Evolutionary conservation across 2,329 filamentous ascomycete species (phyloP).

Genomic region (Ophiocordyceps camponoti-floridani): DNA sequence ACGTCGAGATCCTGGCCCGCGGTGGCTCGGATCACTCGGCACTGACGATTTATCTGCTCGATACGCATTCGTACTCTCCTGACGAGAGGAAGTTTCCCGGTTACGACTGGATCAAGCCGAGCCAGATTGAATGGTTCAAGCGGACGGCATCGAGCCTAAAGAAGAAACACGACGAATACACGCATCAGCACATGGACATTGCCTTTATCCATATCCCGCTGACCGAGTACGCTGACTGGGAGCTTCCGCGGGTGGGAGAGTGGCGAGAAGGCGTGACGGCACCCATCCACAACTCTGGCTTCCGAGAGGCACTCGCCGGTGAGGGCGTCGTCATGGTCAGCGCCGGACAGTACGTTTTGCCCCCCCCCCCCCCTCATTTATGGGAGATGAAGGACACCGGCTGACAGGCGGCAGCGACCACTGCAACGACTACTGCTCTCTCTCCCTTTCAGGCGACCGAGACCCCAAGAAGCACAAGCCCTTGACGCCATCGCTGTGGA

Average conservation of each 20-base stretch:
- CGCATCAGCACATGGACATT: constrained; percentile 83
- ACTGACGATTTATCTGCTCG: constrained; percentile 83
- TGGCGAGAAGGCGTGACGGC: constrained; percentile 78
- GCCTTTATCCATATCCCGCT: constrained; percentile 96
- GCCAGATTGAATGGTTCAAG: constrained; percentile 89
- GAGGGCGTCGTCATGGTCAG: constrained; percentile 75
- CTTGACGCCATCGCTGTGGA: constrained; percentile 61
- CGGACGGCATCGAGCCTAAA: constrained; percentile 57
- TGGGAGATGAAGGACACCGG: background rate
- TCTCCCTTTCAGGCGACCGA: constrained; percentile 28
- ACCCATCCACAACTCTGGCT: constrained; percentile 78
- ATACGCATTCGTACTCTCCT: constrained; percentile 82
- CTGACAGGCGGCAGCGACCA: constrained; percentile 45
- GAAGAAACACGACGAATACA: constrained; percentile 66
- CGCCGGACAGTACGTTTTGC: constrained; percentile 60
- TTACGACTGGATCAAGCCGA: constrained; percentile 93
- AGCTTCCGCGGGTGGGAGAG: constrained; percentile 43
- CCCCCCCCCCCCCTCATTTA: background rate
- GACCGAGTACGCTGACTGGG: constrained; percentile 59
- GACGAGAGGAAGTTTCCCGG: constrained; percentile 78
- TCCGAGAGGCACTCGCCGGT: constrained; percentile 74
- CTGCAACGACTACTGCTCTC: constrained; percentile 87
- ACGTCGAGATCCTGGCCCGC: constrained; percentile 72
- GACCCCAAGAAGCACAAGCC: constrained; percentile 5
- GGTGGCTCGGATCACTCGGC: constrained; percentile 71